Base-by-base conservation (phyloP, 495 filamentous ascomycete species). In the Penicillium fimorum region DNA sequence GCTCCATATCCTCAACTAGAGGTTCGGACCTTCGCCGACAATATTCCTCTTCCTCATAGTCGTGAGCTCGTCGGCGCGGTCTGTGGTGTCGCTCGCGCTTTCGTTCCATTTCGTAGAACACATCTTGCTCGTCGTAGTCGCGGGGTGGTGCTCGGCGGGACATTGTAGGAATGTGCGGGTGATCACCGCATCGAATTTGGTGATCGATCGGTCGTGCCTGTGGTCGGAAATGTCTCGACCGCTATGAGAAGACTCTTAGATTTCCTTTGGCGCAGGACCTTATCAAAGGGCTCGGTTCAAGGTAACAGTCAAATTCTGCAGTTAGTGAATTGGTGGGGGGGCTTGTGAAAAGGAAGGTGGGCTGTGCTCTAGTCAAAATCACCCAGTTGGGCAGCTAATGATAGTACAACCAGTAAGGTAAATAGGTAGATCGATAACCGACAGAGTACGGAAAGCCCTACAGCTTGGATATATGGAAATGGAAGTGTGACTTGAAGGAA, bases 111-210 rank as follows among this genome's bases (percentile, higher is more conserved):
- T 70, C 68, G 35, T 66, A 69, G 1, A 61, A 48, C 4, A 64
- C 62, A 18, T 68, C 63, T 25, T 61, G 58, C 13, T 73, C 71
- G 49, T 68, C 68, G 47, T 72, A 69, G 2, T 70, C 72, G 44
- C 59, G 61, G 12, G 59, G 62, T 10, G 64, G 69, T 22, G 55
- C 35, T 49, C 69, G 72, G 50, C 75, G 72, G 43, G 72, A 65
- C 75, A 77, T 77, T 37, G 53, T 61, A 49, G 42, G 38, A 30
- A 2, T 11, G 25, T 47, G 24, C 32, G 41, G 43, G 47, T 40
- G 29, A n/a, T 46, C 51, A 58, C 41, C 30, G 33, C 52, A 54
- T 54, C 25, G 47, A 22, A 38, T 45, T 18, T 30, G 32, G 27
- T 40, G 44, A n/a, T 4, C 44, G 24, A 38, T 46, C 20, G 4